phyloP scores from a whole-genome alignment of 306 rosid genomes.

The Malus fusca region DNA sequence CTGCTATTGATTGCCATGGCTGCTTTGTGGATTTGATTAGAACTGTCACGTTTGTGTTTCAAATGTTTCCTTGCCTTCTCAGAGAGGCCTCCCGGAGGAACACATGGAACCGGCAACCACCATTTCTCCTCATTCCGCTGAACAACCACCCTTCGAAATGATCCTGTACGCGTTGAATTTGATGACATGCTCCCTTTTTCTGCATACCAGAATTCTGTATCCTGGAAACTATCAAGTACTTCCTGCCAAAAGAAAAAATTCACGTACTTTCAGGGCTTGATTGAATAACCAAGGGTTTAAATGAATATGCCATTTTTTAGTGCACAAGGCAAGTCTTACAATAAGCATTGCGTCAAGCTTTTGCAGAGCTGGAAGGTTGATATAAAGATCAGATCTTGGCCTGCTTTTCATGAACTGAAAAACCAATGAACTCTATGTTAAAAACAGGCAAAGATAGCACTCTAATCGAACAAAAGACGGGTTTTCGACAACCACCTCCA shows the following conservation, averaged over 20 bases:
- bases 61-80: constrained; percentile 66
- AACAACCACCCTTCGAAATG: constrained; percentile 56
- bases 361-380: constrained; percentile 83
- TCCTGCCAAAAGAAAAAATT: constrained; percentile 41
- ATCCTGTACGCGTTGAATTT: constrained; percentile 51
- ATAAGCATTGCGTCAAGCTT: constrained; percentile 90
- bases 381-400: constrained; percentile 72
- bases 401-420: constrained; percentile 76
- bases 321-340: constrained; percentile 34
- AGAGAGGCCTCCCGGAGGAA: constrained; percentile 59
- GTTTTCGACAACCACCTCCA: constrained; percentile 49
- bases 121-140: constrained; percentile 87
- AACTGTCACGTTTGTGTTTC: constrained; percentile 62
- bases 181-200: constrained; percentile 80
- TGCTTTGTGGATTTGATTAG: constrained; percentile 91
- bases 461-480: neutral
- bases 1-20: constrained; percentile 92
- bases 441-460: neutral
- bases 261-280: neutral
- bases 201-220: constrained; percentile 82
- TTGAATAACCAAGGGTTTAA: too few species aligned
- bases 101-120: constrained; percentile 97
- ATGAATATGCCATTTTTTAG: neutral
- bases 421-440: constrained; percentile 1
- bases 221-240: constrained; percentile 69